Base-by-base conservation (phyloP, 345 rosid species). In the Salix udensis region DNA sequence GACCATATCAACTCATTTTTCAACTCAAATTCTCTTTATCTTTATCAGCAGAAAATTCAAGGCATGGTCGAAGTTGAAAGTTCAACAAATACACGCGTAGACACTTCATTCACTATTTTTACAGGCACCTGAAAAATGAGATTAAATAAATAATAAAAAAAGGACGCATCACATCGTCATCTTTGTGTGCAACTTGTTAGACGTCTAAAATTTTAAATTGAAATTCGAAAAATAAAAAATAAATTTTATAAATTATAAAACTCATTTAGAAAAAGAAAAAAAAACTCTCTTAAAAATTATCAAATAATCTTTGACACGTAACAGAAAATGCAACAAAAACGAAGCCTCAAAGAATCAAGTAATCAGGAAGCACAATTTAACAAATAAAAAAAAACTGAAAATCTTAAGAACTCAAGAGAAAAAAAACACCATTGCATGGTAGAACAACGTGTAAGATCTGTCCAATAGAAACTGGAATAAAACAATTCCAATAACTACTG, bases 361-460 rank as follows among this genome's bases (percentile, higher is more conserved):
- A 11, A 14, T 46, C 7, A 24, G 64, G 79, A 62, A 58, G 31
- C 4, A 68, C 15, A 48, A 31, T 31, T 70, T 31, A 42, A 50
- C 15, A 52, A 39, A 66, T 65, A 30, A 31, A 4, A 31, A 79
- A 9, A 36, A 48, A 76, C 16, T 44, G 58, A 53, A 52, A 18
- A 79, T 30, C 4, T 6, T 36, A 15, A 69, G 69, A 69, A 14
- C 11, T 39, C 14, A 13, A 50, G 19, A 30, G 36, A 31, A 42
- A 71, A 69, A 55, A 21, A 26, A 39, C 31, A 21, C 58, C 69
- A n/a, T 62, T 65, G 53, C 74, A 62, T 42, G 66, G 30, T 19
- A 50, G 67, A 75, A 39, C 82, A 80, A 70, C 71, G 82, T 50
- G 70, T 50, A 24, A 71, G 82, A 75, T 79, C 82, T 71, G 67